Base-by-base conservation (phyloP, 192 early-diverging fungal species). In the Haplosporangium gracile region DNA sequence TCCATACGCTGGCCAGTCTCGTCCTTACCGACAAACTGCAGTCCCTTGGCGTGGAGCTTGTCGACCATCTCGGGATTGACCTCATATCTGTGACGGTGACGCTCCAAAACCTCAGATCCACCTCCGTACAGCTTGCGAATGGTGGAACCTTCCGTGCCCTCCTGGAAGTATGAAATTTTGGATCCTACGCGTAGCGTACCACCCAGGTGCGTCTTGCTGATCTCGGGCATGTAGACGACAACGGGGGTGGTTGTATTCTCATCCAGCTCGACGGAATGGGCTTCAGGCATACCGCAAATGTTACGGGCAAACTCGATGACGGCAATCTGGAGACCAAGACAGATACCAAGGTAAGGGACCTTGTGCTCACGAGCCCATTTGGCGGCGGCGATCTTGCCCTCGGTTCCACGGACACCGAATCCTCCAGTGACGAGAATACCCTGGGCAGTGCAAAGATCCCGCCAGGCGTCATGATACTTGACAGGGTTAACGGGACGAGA, bases 201-300 rank as follows among this genome's bases (percentile, higher is more conserved):
- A 63, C 99, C 99, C 89, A 99, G 90, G 63, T 96, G 94, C 22
- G 96, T 95, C 77, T 93, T 95, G 68, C 93, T 94, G 88, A 99
- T 97, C 88, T 99, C 99, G 47, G 99, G 99, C 99, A 99, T 99
- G 89, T 96, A 97, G 9, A 99, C 90, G 32, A 99, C 95, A 15
- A 97, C 95, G 15, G 94, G 93, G 39, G 91, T 90, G 9, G 86
- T 90, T n/a, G 96, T 93, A 72, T 95, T 88, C 29, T 93, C 89
- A 74, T 92, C 93, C 69, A 99, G 90, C 88, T 99, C 99, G 72
- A 94, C 94, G 13, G 97, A 98, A 82, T 96, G 91, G 29, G 98
- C 98, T 32, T 87, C 91, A 22, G 75, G 63, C 80, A 98, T 90
- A 47, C 94, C 95, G 77, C 94, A 95, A 22, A 98, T 95, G 79